These are phyloP conservation scores for Ogataea polymorpha DNA, from an alignment of 805 yeast genomes.

Conservation along the genomic window DNA sequence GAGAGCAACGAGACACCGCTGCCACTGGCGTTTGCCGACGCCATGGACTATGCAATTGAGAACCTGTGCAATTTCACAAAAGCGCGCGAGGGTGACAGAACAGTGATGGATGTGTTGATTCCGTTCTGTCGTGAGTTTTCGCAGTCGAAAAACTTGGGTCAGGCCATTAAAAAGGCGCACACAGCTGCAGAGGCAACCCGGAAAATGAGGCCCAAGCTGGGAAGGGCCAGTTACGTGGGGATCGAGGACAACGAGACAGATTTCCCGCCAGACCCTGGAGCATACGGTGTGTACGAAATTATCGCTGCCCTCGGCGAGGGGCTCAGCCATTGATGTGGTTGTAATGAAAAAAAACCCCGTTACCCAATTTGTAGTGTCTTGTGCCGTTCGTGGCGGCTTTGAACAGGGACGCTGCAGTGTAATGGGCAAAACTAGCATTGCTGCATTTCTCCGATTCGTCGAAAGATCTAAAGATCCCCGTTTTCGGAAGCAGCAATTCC, in stretches of 20 bases:
- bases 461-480: not conserved
- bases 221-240: conserved; percentile 39
- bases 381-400: too few relatives aligned
- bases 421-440: not conserved
- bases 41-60: conserved; percentile 28
- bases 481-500: not conserved
- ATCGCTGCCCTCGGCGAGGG: conserved; percentile 24
- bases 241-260: conserved; percentile 25
- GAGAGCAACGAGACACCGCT: conserved; percentile 1
- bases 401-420: too few relatives aligned
- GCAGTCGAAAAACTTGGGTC: conserved; percentile 21
- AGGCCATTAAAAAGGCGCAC: conserved; percentile 30
- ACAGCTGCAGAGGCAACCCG: conserved; percentile 37
- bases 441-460: not conserved
- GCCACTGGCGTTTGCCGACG: conserved; percentile 22
- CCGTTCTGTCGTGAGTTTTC: conserved; percentile 32
- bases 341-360: not conserved
- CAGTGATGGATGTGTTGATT: conserved; percentile 39
- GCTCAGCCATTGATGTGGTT: not conserved
- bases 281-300: conserved; percentile 37
- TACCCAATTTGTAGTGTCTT: not conserved
- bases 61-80: conserved; percentile 34
- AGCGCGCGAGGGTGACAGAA: conserved; percentile 38
- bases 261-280: conserved; percentile 42
- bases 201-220: conserved; percentile 33